Base-by-base conservation (phyloP, 495 filamentous ascomycete species). In the Annulohypoxylon moriforme region DNA sequence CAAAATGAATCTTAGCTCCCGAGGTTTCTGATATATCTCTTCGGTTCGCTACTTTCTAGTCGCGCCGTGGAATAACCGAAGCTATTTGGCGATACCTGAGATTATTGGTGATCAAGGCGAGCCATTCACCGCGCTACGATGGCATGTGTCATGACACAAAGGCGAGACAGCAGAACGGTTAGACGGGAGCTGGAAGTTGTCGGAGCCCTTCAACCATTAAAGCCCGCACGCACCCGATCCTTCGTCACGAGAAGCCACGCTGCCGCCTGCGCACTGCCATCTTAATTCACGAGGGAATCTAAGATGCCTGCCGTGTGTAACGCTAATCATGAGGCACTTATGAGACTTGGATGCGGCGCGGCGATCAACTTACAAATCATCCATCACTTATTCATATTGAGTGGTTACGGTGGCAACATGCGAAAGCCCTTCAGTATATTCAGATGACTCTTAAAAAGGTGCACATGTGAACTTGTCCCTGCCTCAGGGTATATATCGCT, bases 261-360 rank as follows among this genome's bases (percentile, higher is more conserved):
- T 42, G 60, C 53, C 49, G 44, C 55, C 36, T 60, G 50, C 34
- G 65, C 64, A 69, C 66, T 61, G 56, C 65, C 70, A 62, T 63
- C 22, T 34, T 34, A 66, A 66, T 52, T 65, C 58, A 60, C 52
- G 34, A 60, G 60, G 50, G 52, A 64, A 55, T 68, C 61, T 69
- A 56, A 63, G 46, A 29, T 59, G 57, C 65, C 66, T 69, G 56
- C 71, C 66, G 66, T 73, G 71, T 69, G 62, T 56, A 65, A 65
- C 65, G 53, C 52, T 31, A 61, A 53, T 52, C 61, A 34, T 60
- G 53, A 73, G 64, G 70, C 64, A 55, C 57, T 20, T 52, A 65
- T 47, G 34, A 70, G 49, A 62, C 50, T 44, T 44, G 49, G 71
- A 61, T 66, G 65, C 40, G 60, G 60, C 61, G 65, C 47, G 47